Conservation (phyloP, 495 filamentous ascomycete species). For the Tetracladium setigerum region DNA sequence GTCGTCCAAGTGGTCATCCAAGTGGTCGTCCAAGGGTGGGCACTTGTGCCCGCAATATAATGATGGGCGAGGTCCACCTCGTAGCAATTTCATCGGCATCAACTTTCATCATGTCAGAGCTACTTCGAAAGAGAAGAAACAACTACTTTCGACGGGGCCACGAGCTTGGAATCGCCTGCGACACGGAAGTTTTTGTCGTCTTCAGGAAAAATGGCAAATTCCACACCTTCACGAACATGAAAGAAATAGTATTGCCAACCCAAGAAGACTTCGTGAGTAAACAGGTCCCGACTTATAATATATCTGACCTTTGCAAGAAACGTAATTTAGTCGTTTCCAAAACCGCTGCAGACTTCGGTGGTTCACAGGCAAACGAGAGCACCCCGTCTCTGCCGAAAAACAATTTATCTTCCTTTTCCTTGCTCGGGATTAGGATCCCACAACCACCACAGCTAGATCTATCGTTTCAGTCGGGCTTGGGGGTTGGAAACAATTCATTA, state of each 20-base stretch:
- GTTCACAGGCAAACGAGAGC: too few species aligned
- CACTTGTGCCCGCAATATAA: not conserved
- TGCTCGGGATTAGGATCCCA: constrained; percentile 1
- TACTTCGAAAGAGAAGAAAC: constrained; percentile 10
- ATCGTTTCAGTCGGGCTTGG: not conserved
- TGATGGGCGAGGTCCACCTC: not conserved
- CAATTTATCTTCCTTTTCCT: not conserved
- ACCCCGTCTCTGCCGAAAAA: too few species aligned
- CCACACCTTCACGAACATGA: constrained; percentile 8
- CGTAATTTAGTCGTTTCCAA: not conserved
- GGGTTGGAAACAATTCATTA: not conserved
- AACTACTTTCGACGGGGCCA: constrained; percentile 8
- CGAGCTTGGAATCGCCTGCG: constrained; percentile 1
- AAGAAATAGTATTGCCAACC: not conserved
- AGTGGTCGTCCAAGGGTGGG: not conserved
- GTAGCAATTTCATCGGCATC: too few species aligned
- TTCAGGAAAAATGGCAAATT: constrained; percentile 9
- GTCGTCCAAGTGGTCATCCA: not conserved
- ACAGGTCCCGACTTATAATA: not conserved
- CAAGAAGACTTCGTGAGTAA: not conserved
- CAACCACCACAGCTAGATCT: not conserved
- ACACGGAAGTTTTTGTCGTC: constrained; percentile 6
- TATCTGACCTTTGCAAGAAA: constrained; percentile 3
- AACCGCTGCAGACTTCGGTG: constrained; percentile 4
- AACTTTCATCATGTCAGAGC: constrained; percentile 3